phyloP scores from a whole-genome alignment of 306 rosid species.

The Vicia villosa region DNA sequence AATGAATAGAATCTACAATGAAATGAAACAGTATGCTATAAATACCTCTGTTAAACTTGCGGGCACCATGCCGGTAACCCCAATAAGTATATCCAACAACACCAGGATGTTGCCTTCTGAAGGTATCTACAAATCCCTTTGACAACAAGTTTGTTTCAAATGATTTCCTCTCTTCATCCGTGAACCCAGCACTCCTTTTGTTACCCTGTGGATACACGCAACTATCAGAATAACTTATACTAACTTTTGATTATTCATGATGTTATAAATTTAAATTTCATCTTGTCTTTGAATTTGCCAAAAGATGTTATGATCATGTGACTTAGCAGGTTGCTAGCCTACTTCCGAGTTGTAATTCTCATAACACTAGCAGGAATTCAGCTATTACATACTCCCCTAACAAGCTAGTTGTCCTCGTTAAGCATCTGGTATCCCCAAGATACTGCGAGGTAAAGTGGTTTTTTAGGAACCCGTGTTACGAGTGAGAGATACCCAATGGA shows the following conservation, averaged over 20 bases:
- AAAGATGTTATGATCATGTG: constrained; percentile 6
- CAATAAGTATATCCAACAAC: constrained; percentile 93
- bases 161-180: constrained; percentile 90
- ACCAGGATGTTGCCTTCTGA: constrained; percentile 82
- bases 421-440: background rate
- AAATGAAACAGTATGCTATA: background rate
- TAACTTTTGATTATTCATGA: constrained; percentile 10
- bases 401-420: background rate
- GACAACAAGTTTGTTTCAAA: constrained; percentile 74
- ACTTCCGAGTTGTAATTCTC: constrained; percentile 8
- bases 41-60: constrained; percentile 81
- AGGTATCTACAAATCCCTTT: constrained; percentile 85
- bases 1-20: too few species aligned
- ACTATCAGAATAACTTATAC: constrained; percentile 24
- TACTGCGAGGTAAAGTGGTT: background rate
- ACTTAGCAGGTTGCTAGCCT: background rate
- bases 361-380: background rate
- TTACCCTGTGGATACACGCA: constrained; percentile 62
- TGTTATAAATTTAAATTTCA: constrained; percentile 16
- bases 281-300: background rate
- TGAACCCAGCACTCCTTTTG: constrained; percentile 91
- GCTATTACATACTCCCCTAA: background rate
- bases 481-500: background rate
- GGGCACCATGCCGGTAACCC: constrained; percentile 89
- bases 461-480: background rate